These are phyloP conservation scores for Paraphaeosphaeria minitans DNA, from an alignment of 2,329 filamentous ascomycete species.

Conservation along the genomic window DNA sequence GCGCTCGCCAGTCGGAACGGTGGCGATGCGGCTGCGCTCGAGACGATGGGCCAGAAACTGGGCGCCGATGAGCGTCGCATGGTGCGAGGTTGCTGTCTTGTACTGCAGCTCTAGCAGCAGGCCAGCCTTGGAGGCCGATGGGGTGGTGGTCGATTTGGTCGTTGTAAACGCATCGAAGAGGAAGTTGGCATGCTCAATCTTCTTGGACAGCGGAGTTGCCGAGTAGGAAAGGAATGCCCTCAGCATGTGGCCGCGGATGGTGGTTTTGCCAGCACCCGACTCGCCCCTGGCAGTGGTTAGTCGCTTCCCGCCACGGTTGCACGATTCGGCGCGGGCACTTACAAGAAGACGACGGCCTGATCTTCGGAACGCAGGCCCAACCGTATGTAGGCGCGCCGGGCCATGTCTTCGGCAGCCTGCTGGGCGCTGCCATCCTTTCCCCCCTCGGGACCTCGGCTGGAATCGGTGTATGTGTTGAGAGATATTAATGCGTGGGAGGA, in stretches of 20 bases:
- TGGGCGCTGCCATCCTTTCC: conserved; percentile 89
- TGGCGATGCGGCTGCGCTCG: conserved; percentile 87
- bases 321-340: conserved; percentile 51
- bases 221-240: conserved; percentile 86
- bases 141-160: conserved; percentile 94
- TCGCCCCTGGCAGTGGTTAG: conserved; percentile 71
- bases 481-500: conserved; percentile 91
- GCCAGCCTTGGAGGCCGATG: conserved; percentile 92
- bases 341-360: conserved; percentile 92
- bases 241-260: conserved; percentile 85
- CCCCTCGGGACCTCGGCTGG: conserved; percentile 86
- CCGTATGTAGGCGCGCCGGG: conserved; percentile 81
- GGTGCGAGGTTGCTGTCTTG: conserved; percentile 82
- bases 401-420: conserved; percentile 90
- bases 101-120: conserved; percentile 97
- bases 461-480: conserved; percentile 92
- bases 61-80: conserved; percentile 87
- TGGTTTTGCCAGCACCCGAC: conserved; percentile 95
- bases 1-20: conserved; percentile 92
- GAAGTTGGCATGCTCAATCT: conserved; percentile 90
- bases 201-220: conserved; percentile 89
- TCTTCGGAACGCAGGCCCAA: conserved; percentile 89
- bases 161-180: conserved; percentile 96
- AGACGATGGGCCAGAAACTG: conserved; percentile 93
- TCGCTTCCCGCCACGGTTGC: conserved; percentile 5